These are phyloP conservation scores for Crithidia mellificae DNA, from an alignment of 208 protist genomes.

Conservation along the genomic window DNA sequence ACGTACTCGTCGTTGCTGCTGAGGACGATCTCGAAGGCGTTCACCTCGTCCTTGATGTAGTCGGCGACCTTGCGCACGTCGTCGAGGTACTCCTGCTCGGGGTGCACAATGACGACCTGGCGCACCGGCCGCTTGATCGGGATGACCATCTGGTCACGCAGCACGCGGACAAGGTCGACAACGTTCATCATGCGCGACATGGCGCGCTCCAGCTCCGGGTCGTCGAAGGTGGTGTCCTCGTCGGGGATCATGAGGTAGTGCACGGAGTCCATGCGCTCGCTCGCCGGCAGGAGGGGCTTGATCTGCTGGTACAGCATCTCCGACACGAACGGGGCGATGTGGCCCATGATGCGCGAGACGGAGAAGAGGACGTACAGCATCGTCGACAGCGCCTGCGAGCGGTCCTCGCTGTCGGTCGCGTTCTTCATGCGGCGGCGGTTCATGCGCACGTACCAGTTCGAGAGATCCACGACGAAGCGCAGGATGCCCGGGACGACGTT, in stretches of 20 bases:
- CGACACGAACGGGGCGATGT: constrained; percentile 99
- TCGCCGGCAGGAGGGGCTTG: constrained; percentile 81
- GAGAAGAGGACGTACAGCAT: constrained; percentile 95
- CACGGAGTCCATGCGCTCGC: constrained; percentile 87
- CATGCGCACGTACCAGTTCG: constrained; percentile 99
- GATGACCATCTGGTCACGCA: constrained; percentile 94
- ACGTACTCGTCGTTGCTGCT: constrained; percentile 78
- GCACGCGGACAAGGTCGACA: constrained; percentile 94
- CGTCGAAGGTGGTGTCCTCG: constrained; percentile 66
- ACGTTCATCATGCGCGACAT: constrained; percentile 90
- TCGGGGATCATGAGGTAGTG: constrained; percentile 95
- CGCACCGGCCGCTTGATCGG: constrained; percentile 92
- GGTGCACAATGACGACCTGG: constrained; percentile 90
- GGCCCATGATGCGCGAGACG: constrained; percentile 92
- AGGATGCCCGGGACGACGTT: constrained; percentile 98
- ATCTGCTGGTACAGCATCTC: constrained; percentile 99
- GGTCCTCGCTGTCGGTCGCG: constrained; percentile 67
- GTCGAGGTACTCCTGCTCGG: constrained; percentile 63
- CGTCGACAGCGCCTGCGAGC: constrained; percentile 80
- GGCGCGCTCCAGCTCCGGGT: constrained; percentile 69
- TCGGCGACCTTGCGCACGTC: constrained; percentile 70
- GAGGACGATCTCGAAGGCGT: constrained; percentile 85
- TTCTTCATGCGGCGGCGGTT: constrained; percentile 97
- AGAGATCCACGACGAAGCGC: constrained; percentile 97
- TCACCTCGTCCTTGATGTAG: constrained; percentile 95